Evolutionary conservation across 129 eudicot genomes (phyloP), one percentile per base, ranked within the genome.

Genomic region (Artemisia annua): DNA sequence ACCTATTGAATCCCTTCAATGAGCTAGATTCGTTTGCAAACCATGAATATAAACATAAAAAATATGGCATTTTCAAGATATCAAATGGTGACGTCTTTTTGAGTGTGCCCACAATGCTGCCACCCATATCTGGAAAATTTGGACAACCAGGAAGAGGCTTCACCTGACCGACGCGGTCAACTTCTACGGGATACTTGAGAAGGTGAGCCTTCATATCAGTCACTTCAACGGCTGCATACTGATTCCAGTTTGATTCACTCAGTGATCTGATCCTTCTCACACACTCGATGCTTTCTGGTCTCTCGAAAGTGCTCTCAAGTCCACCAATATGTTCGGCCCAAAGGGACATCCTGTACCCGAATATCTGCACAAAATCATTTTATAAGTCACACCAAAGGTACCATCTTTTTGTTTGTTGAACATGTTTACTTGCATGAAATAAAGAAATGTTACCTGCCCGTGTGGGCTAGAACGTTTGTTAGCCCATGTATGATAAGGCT

Each of bases 321-420:
- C 72, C 73, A 32, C 95, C 97, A 11, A 87, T 61, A 75, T 93
- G 98, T 78, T 93, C 98, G 0, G 91, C 90, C 98, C 98, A 92
- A 0, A 92, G 91, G 8, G 96, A 89, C 98, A 89, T 92, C 65
- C 96, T 82, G 67, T 93, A 93, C 49, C 97, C 96, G 20, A 85
- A 87, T 44, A 93, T 69, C 98, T 93, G 88, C 80, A 78, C 62
- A 58, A 22, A 12, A 15, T 14, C 39, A 17, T 68, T 53, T 62
- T 63, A 68, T 30, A 69, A 49, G 5, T 48, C 30, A n/a, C 6
- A 22, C 16, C 73, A 55, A 72, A 46, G 46, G 10, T 35, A 35
- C 44, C 8, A 7, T 30, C 66, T 9, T 22, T 6, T n/a, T n/a
- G n/a, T n/a, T n/a, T 13, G 44, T 10, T 20, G 13, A 19, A 11